Conservation (phyloP, 495 filamentous ascomycete genomes). For the Saxispiralis lemnorum region DNA sequence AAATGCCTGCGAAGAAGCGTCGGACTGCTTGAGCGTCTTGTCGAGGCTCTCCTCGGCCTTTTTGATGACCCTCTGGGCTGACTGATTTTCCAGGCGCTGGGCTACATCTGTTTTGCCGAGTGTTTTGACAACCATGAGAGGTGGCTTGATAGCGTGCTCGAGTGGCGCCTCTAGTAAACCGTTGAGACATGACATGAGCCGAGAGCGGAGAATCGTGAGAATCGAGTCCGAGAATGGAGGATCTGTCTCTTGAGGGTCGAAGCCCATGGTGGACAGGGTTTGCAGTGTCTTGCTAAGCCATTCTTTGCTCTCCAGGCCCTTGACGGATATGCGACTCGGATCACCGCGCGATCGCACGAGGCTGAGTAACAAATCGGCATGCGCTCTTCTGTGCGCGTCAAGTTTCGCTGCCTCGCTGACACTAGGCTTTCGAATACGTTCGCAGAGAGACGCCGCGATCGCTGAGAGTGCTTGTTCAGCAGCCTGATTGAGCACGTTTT, state of each 20-base stretch:
- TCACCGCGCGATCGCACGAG: conserved; percentile 18
- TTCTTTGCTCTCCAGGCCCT: too few species aligned
- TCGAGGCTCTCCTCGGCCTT: conserved; percentile 2
- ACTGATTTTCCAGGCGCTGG: too few species aligned
- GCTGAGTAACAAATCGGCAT: conserved; percentile 37
- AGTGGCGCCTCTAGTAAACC: not conserved
- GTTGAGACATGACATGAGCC: conserved; percentile 6
- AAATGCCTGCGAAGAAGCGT: conserved; percentile 39
- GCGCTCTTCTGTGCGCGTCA: conserved; percentile 31
- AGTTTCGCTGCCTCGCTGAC: conserved; percentile 18
- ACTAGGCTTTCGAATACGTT: conserved; percentile 26
- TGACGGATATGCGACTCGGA: conserved; percentile 12
- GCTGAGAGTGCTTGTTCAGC: conserved; percentile 28
- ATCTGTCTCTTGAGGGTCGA: not conserved
- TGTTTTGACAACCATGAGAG: not conserved
- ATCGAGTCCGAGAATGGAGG: conserved; percentile 1
- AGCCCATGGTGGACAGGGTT: not conserved
- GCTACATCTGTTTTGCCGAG: not conserved
- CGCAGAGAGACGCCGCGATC: conserved; percentile 31
- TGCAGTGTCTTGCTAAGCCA: not conserved
- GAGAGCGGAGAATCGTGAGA: not conserved
- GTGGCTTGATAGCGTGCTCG: conserved; percentile 1
- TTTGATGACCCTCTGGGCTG: conserved; percentile 8
- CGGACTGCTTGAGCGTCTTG: conserved; percentile 4
- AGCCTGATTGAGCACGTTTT: conserved; percentile 49